Evolutionary conservation across 1,139 yeast species (phyloP), one percentile per base, ranked within the genome.

Genomic region (Nakaseomyces nivariensis): DNA sequence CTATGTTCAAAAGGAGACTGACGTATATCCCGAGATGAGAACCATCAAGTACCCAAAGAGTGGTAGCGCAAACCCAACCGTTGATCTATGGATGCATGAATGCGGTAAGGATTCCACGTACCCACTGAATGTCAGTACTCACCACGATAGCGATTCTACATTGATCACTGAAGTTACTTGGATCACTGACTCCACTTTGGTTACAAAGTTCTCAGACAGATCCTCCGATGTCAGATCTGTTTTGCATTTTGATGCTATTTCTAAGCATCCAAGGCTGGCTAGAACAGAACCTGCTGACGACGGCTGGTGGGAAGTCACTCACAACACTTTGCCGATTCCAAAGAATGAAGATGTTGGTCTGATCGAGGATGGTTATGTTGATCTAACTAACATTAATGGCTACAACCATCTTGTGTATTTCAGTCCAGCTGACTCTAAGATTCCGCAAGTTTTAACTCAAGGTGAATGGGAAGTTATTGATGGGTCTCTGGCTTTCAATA

Each of bases 31-130:
- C 0, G 73, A 75, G 32, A 61, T 78, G 50, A 71, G 72, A 37
- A 64, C 70, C 5, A 71, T 92, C 56, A 88, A 85, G 63, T 94
- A 92, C 63, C 97, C 98, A 11, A 94, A 92, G 63, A 89, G 97
- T 4, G 98, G 97, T 0, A 78, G 78, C n/a, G 64, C 76, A 1
- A 87, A 85, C 59, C 97, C 98, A 0, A 60, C 66, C 10, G 80
- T 85, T 1, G 69, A 72, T 26, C 62, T 90, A 40, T 69, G 72
- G 52, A 60, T 71, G 17, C 72, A 65, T 52, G 59, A 62, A 46
- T 50, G 69, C 24, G 58, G 66, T 32, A 53, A 63, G 0, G 64
- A 73, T 45, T 37, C 56, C 53, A 43, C 71, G 66, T 67, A 66
- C 43, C 69, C 73, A 45, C 70, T 76, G 17, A 73, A 79, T 9